Base-by-base conservation (phyloP, 225 moss, liverwort and hornwort genomes). In the Physcomitrium patens region DNA sequence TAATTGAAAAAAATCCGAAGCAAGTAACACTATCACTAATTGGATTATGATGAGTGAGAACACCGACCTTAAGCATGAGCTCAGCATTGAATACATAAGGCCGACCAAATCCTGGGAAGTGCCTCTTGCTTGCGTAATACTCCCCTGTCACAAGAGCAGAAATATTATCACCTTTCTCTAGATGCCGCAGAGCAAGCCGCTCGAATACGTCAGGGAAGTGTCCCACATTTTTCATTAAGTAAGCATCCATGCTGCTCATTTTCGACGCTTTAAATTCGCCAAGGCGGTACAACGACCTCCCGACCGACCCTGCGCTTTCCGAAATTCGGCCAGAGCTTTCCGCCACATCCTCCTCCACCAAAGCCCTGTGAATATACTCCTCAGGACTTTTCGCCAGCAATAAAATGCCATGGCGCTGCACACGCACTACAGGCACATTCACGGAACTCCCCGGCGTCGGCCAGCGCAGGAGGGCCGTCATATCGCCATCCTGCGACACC, bases 81-180 rank as follows among this genome's bases (percentile, higher is more conserved):
- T 99, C 86, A 46, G 95, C 91, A 70, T 95, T 99, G 77, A 95
- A 99, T 0, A 95, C 97, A 24, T 91, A 99, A 11, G 97, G 97
- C 45, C 95, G 85, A 27, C 99, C 99, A 28, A 99, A 95, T 9
- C 99, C 99, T 0, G 99, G 99, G 49, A 95, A 99, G 65, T 93
- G 99, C 81, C 88, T 86, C 71, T 86, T 93, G 61, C 87, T 90
- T 8, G 91, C 86, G 48, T 99, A 95, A 72, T 84, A 99, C 66
- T 99, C 99, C 28, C 95, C 99, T 0, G 99, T 95, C 31, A 99
- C 95, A 73, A 99, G 63, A 23, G 95, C 99, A 7, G 99, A 99
- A 9, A 93, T 83, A 15, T 59, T 70, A 70, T 99, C 99, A 11
- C 95, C 95, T 16, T 79, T 93, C 16, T 92, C 85, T 12, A 88